Conservation (phyloP, 2,329 filamentous ascomycete genomes). For the Calonectria pauciramosa region DNA sequence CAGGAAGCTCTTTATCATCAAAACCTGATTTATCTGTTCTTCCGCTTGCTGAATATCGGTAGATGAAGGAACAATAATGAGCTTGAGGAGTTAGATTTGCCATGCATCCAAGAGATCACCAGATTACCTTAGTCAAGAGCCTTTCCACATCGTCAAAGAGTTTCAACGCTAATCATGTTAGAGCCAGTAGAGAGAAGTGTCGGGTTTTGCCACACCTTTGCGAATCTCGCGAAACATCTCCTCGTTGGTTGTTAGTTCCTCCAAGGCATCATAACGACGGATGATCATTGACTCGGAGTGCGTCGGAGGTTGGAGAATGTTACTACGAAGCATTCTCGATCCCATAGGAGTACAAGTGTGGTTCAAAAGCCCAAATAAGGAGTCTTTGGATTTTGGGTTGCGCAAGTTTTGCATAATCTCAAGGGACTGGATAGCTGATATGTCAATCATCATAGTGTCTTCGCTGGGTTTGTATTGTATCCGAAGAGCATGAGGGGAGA, state of each 20-base stretch:
- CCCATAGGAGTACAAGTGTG: conserved; percentile 92
- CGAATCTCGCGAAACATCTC: conserved; percentile 86
- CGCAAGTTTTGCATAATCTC: conserved; percentile 92
- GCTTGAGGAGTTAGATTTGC: conserved; percentile 55
- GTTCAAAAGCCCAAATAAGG: conserved; percentile 88
- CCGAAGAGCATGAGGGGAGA: conserved; percentile 84
- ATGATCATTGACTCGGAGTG: conserved; percentile 73
- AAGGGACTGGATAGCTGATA: conserved; percentile 86
- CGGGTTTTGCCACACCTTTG: conserved; percentile 64
- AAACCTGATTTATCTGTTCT: conserved; percentile 86
- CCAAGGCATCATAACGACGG: conserved; percentile 84
- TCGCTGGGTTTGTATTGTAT: conserved; percentile 91
- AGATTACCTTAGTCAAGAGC: conserved; percentile 77
- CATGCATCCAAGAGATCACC: accelerated
- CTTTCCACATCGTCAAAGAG: conserved; percentile 84
- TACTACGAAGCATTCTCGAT: conserved; percentile 83
- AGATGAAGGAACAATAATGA: conserved; percentile 81
- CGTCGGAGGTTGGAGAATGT: conserved; percentile 90
- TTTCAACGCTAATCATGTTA: conserved; percentile 71
- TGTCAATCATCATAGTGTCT: conserved; percentile 95
- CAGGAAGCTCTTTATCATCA: conserved; percentile 88
- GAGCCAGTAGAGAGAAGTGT: neutral
- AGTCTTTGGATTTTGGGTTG: conserved; percentile 82
- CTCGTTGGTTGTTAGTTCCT: conserved; percentile 85
- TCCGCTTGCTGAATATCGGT: conserved; percentile 78